phyloP scores from a whole-genome alignment of 352 stramenopile genomes.

The Peronospora destructor region DNA sequence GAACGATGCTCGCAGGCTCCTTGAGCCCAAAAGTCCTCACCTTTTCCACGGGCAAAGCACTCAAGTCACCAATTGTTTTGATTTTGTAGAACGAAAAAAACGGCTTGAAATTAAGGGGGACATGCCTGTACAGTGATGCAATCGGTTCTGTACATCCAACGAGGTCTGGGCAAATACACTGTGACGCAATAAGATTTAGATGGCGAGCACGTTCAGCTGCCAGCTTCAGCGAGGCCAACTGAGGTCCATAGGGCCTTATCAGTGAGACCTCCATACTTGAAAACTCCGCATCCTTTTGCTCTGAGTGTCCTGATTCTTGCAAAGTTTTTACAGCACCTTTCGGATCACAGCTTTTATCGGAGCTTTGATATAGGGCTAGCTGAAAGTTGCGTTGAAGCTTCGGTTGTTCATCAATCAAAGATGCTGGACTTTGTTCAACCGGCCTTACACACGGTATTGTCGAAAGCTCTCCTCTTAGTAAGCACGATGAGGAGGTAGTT shows the following conservation, averaged over 20 bases:
- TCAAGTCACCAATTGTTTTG: slow-evolving; percentile 63
- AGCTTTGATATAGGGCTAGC: not conserved
- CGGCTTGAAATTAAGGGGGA: slow-evolving; percentile 45
- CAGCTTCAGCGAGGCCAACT: slow-evolving; percentile 15
- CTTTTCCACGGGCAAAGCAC: slow-evolving; percentile 36
- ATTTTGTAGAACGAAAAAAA: slow-evolving; percentile 66
- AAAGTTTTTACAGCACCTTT: slow-evolving; percentile 4
- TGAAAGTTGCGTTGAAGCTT: not conserved
- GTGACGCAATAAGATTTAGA: slow-evolving; percentile 5
- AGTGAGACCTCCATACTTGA: not conserved
- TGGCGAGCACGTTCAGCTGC: slow-evolving; percentile 1
- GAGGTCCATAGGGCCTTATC: slow-evolving; percentile 6
- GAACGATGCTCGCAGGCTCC: slow-evolving; percentile 44
- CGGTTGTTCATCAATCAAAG: slow-evolving; percentile 1
- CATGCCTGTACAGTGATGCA: slow-evolving; percentile 38
- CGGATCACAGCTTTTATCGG: not conserved
- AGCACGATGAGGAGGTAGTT: slow-evolving; percentile 13
- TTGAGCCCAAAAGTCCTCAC: slow-evolving; percentile 58
- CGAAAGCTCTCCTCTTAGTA: slow-evolving; percentile 15
- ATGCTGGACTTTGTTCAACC: slow-evolving; percentile 10
- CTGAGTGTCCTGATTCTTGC: not conserved
- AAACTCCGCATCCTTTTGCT: not conserved
- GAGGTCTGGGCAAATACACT: slow-evolving; percentile 44
- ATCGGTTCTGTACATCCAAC: slow-evolving; percentile 43
- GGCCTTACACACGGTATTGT: slow-evolving; percentile 1